These are phyloP conservation scores for Pseudogymnoascus sp. DNA, from an alignment of 2,329 filamentous ascomycete species.

Conservation along the genomic window DNA sequence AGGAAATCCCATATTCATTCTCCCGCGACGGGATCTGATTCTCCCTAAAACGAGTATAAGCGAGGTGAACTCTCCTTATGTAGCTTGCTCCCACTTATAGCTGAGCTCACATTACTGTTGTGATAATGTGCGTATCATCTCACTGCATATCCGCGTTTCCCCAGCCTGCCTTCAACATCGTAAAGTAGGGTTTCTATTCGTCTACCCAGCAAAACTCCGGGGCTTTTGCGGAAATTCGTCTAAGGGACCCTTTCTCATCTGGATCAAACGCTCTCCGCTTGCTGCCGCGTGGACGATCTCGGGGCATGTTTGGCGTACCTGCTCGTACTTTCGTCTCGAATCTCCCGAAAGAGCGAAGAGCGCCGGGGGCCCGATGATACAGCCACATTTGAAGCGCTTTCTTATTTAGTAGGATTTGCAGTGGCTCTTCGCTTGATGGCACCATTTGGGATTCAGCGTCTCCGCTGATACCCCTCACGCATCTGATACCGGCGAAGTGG, in stretches of 20 bases:
- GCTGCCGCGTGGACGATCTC: not conserved
- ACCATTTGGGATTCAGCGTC: not conserved
- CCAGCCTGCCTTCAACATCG: not conserved
- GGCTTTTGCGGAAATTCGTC: not conserved
- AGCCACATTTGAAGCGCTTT: conserved; percentile 1
- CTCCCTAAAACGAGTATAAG: not conserved
- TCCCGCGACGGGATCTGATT: conserved; percentile 1
- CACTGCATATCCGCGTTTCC: not conserved
- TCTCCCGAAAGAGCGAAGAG: conserved; percentile 6
- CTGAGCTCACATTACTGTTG: not conserved
- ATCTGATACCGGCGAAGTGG: not conserved
- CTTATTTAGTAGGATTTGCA: conserved; percentile 3
- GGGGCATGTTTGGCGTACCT: not conserved
- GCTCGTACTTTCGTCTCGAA: conserved; percentile 4
- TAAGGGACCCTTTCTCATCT: not conserved
- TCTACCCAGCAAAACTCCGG: not conserved
- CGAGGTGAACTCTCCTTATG: not conserved
- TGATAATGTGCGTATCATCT: not conserved
- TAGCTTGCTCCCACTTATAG: not conserved
- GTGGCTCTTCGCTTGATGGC: conserved; percentile 6
- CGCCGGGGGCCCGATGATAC: not conserved
- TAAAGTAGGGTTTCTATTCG: not conserved
- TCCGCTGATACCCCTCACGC: not conserved
- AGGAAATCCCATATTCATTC: not conserved
- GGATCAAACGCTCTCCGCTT: not conserved